Base-by-base conservation (phyloP, 2,329 filamentous ascomycete species). In the Apiospora aurea region DNA sequence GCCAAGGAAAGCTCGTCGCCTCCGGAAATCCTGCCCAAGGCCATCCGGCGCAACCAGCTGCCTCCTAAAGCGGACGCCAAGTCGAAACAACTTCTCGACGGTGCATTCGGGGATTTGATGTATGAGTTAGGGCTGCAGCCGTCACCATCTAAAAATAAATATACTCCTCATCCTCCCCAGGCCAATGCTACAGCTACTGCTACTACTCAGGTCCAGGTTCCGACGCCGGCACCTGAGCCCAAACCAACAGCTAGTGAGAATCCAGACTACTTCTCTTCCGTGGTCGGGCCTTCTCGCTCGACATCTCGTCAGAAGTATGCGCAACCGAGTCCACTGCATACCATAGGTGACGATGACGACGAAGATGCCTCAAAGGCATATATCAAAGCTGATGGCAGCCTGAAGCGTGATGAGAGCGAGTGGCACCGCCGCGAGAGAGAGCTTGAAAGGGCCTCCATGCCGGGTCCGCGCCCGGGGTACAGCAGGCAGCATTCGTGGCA, bases 21-120 rank as follows among this genome's bases (percentile, higher is more conserved):
- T 74, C 90, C 88, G 14, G 93, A 95, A 80, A 86, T 93, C 2
- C 91, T 97, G 71, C 95, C 94, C 0, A 94, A 94, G 75, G 91
- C 95, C 76, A 86, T 97, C 2, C 91, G 93, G 0, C 87, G 94
- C 53, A 87, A 92, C 69, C 85, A 96, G 4, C 89, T 97, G 51
- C 94, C 94, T 0, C 83, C 84, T 0, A 80, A 81, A 10, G 85
- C 88, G 0, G 89, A 94, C 75, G 77, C 86, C 0, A 83, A 87
- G 44, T 84, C 89, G 0, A 87, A 90, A 71, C 88, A 91, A 73
- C 83, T 89, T 26, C 83, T 95, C 11, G 88, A 91, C 24, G 85
- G 88, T 61, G 87, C 88, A 1, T 84, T 95, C 24, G 84, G 85
- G 43, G 84, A 87, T 47, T 70, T 80, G 29, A 71, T 78, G 21